These are phyloP conservation scores for Stephania yunnanensis DNA, from an alignment of 164 flowering plant genomes.

Conservation along the genomic window DNA sequence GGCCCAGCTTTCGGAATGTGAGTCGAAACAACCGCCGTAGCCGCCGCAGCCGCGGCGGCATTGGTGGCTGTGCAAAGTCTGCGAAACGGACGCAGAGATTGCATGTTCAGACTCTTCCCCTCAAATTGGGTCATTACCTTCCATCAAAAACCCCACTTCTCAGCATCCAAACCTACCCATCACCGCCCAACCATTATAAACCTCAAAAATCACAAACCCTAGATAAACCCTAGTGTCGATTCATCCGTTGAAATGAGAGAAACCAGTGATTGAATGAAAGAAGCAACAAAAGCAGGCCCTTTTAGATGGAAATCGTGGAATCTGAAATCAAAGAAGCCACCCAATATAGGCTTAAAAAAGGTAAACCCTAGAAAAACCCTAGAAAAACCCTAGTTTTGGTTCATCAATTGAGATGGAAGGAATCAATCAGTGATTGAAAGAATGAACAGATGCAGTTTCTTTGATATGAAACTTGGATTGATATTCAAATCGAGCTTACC, in stretches of 20 bases:
- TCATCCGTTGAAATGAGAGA: neutral
- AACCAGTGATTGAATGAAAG: neutral
- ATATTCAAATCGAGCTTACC: neutral
- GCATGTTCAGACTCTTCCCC: conserved; percentile 34
- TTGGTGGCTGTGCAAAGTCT: conserved; percentile 31
- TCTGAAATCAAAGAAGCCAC: neutral
- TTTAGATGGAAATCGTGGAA: neutral
- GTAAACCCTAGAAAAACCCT: conserved; percentile 5
- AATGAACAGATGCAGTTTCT: neutral
- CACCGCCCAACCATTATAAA: neutral
- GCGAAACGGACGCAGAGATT: conserved; percentile 48
- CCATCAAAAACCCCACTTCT: conserved; percentile 3
- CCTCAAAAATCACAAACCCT: neutral
- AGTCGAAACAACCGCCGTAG: conserved; percentile 8
- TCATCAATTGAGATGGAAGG: neutral
- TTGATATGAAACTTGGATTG: neutral
- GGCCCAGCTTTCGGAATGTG: conserved; percentile 13
- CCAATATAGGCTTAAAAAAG: neutral
- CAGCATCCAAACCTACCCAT: neutral
- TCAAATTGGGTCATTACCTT: conserved; percentile 11
- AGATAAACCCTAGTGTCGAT: conserved; percentile 10
- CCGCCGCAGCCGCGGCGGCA: conserved; percentile 10
- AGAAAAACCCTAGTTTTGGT: conserved; percentile 9
- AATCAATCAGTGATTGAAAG: neutral
- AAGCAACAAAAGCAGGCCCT: neutral